Evolutionary conservation across 1,284 basidiomycete genomes (phyloP).

Genomic region (Sphaerobolus stellatus): DNA sequence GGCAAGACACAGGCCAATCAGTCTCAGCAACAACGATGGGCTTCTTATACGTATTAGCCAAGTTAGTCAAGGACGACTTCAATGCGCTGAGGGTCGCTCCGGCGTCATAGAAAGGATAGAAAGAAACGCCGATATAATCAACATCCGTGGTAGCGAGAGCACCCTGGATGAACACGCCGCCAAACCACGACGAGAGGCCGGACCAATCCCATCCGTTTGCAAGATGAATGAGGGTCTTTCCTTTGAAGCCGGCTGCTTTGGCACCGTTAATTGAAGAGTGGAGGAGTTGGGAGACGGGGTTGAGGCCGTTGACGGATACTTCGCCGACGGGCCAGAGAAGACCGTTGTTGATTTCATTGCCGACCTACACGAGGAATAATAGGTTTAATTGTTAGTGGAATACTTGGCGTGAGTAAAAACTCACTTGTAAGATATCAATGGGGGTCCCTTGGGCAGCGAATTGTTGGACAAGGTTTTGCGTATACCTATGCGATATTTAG

Average conservation of each 20-base stretch:
- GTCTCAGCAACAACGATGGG: constrained; percentile 63
- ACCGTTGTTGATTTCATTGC: constrained; percentile 64
- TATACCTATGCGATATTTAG: constrained; percentile 41
- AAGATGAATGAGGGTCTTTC: constrained; percentile 59
- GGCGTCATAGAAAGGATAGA: constrained; percentile 60
- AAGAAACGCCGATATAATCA: constrained; percentile 62
- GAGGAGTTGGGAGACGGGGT: constrained; percentile 56
- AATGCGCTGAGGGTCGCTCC: constrained; percentile 53
- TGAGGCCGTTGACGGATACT: constrained; percentile 54
- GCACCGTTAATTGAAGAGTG: constrained; percentile 54
- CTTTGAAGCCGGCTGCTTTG: constrained; percentile 44
- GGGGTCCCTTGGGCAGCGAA: constrained; percentile 56
- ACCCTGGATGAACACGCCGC: constrained; percentile 52
- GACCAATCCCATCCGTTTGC: constrained; percentile 61
- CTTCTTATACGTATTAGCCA: constrained; percentile 51
- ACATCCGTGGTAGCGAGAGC: constrained; percentile 50
- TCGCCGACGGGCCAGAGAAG: constrained; percentile 60
- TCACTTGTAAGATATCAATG: constrained; percentile 51
- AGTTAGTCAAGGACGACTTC: constrained; percentile 48
- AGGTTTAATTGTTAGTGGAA: background rate
- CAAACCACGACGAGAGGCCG: constrained; percentile 49
- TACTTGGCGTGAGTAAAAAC: constrained; percentile 6
- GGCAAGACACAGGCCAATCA: constrained; percentile 58
- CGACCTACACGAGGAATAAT: constrained; percentile 39
- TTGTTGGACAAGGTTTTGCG: constrained; percentile 46